Percentiles rank a stretch among this genome's conserved stretches.
phyloP scores from a whole-genome alignment of 495 filamentous ascomycete genomes.

The Amniculicola lignicola region DNA sequence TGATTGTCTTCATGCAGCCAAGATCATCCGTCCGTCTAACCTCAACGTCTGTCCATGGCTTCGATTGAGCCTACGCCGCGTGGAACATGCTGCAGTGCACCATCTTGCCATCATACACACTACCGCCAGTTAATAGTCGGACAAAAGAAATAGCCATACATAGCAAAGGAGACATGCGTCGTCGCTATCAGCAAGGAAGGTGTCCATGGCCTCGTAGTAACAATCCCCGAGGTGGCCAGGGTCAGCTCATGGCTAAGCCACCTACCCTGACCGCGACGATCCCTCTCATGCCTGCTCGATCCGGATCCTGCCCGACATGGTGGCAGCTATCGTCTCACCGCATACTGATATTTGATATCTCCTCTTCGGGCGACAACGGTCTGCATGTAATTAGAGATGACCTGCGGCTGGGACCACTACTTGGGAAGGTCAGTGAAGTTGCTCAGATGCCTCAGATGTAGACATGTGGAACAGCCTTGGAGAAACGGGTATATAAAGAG shows the following conservation, averaged over 20 bases:
- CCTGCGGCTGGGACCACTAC: conserved; percentile 4
- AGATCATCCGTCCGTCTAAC: too few relatives aligned
- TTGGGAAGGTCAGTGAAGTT: conserved; percentile 15
- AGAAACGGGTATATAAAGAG: conserved; percentile 14
- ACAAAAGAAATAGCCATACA: too few relatives aligned
- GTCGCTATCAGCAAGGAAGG: neutral
- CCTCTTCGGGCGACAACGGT: conserved; percentile 1
- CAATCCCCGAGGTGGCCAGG: neutral
- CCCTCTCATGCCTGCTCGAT: neutral
- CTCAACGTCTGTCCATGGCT: too few relatives aligned
- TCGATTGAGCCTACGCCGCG: too few relatives aligned
- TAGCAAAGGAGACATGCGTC: too few relatives aligned
- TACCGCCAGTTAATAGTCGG: too few relatives aligned
- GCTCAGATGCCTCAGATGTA: neutral
- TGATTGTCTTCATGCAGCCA: too few relatives aligned
- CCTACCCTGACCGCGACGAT: conserved; percentile 7
- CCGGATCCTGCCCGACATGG: conserved; percentile 15
- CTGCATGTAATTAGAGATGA: conserved; percentile 20
- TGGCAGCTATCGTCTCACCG: conserved; percentile 23
- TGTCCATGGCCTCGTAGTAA: neutral
- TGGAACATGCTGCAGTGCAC: too few relatives aligned
- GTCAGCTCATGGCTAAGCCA: conserved; percentile 7
- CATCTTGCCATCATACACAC: too few relatives aligned
- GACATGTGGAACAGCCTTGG: conserved; percentile 1
- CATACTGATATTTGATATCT: conserved; percentile 22